A percentile compares a stretch with the other conserved stretches of the same genome.
These are phyloP conservation scores for Coffea eugenioides DNA, from an alignment of 257 asterid genomes.

Conservation along the genomic window DNA sequence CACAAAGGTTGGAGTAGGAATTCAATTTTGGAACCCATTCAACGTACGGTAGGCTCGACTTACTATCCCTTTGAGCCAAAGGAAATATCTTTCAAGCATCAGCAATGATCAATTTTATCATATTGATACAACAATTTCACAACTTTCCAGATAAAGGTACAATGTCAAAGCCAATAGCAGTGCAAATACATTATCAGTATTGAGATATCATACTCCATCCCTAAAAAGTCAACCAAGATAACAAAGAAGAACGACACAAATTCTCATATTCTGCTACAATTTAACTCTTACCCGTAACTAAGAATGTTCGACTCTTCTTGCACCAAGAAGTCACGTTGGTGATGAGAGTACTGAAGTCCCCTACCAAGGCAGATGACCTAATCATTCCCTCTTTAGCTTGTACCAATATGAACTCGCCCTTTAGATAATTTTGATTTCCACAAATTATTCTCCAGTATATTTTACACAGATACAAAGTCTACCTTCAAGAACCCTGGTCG, in stretches of 20 bases:
- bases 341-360: background rate
- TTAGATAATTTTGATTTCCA: background rate
- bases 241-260: background rate
- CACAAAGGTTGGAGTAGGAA: background rate
- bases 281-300: background rate
- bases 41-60: background rate
- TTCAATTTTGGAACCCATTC: background rate
- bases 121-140: background rate
- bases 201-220: background rate
- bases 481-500: constrained; percentile 20
- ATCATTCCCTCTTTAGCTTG: background rate
- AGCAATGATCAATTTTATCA: background rate
- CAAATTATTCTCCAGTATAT: constrained; percentile 18
- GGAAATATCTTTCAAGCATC: background rate
- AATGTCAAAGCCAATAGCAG: background rate
- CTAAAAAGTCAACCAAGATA: background rate
- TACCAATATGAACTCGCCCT: background rate
- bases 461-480: constrained; percentile 17
- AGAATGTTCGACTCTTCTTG: background rate
- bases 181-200: background rate
- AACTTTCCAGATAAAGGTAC: background rate
- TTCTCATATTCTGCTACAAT: constrained; percentile 1
- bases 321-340: constrained; percentile 4
- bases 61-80: background rate
- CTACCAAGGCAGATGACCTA: background rate